These are phyloP conservation scores for Lichina pygmaea DNA, from an alignment of 495 filamentous ascomycete genomes.

Conservation along the genomic window DNA sequence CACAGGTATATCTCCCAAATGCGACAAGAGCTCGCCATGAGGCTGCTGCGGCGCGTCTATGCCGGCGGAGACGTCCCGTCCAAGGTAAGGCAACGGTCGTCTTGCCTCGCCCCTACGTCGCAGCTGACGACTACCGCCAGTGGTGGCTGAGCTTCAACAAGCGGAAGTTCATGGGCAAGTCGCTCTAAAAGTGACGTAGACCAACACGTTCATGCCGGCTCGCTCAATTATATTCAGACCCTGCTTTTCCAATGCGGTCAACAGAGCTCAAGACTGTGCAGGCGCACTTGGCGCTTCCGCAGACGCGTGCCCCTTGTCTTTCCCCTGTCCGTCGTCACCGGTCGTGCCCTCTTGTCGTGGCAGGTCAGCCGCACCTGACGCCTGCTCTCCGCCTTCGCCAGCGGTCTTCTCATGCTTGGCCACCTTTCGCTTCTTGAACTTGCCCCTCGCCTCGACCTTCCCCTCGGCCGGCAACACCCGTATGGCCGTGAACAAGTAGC, in stretches of 20 bases:
- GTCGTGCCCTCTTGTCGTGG: too few species aligned
- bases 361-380: not conserved
- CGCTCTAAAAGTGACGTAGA: conserved; percentile 6
- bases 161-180: conserved; percentile 96
- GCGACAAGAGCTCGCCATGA: conserved; percentile 62
- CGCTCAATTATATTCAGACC: too few species aligned
- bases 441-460: conserved; percentile 58
- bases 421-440: conserved; percentile 32
- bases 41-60: conserved; percentile 67
- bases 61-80: conserved; percentile 60
- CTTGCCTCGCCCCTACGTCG: too few species aligned
- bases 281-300: too few species aligned
- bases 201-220: too few species aligned
- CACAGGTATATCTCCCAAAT: conserved; percentile 56
- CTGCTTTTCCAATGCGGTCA: too few species aligned
- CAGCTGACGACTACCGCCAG: conserved; percentile 10
- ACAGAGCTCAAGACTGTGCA: too few species aligned
- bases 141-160: conserved; percentile 98
- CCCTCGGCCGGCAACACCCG: conserved; percentile 54
- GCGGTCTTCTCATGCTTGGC: conserved; percentile 15
- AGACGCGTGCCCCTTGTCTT: not conserved
- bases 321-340: too few species aligned
- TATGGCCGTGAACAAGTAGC: conserved; percentile 66
- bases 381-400: conserved; percentile 1
- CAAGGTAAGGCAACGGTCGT: conserved; percentile 25